Evolutionary conservation across 1,284 basidiomycete species (phyloP).

Genomic region (Puccinia hordei): DNA sequence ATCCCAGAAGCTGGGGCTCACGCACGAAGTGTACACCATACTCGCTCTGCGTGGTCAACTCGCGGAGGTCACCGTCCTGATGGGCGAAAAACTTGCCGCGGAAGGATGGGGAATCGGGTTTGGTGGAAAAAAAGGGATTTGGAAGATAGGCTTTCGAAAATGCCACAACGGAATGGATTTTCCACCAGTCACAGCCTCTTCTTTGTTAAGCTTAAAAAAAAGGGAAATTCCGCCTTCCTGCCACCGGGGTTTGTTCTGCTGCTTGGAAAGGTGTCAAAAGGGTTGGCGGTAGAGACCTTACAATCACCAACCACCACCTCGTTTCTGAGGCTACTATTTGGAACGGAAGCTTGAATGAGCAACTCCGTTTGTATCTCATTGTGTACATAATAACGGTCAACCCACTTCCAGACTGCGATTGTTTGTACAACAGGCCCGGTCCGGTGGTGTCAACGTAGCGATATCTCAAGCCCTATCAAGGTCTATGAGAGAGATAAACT

Average conservation of each 20-base stretch:
- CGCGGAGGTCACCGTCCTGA: slow-evolving; percentile 1
- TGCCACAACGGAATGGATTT: slow-evolving; percentile 31
- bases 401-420: slow-evolving; percentile 18
- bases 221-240: slow-evolving; percentile 1
- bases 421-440: not conserved
- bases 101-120: slow-evolving; percentile 39
- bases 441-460: slow-evolving; percentile 16
- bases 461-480: not conserved
- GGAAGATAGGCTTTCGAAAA: slow-evolving; percentile 21
- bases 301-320: not conserved
- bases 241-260: slow-evolving; percentile 9
- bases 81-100: slow-evolving; percentile 27
- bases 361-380: not conserved
- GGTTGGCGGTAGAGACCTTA: slow-evolving; percentile 12
- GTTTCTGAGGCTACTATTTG: slow-evolving; percentile 8
- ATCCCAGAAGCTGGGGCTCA: slow-evolving; percentile 1
- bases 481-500: slow-evolving; percentile 1
- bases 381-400: slow-evolving; percentile 20
- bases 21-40: not conserved
- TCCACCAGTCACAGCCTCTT: slow-evolving; percentile 30
- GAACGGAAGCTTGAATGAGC: slow-evolving; percentile 19
- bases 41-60: slow-evolving; percentile 18
- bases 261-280: slow-evolving; percentile 17
- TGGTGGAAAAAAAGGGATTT: slow-evolving; percentile 25
- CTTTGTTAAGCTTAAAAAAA: slow-evolving; percentile 22